Conservation (phyloP, 495 filamentous ascomycete species). For the Geoglossum glabrum region DNA sequence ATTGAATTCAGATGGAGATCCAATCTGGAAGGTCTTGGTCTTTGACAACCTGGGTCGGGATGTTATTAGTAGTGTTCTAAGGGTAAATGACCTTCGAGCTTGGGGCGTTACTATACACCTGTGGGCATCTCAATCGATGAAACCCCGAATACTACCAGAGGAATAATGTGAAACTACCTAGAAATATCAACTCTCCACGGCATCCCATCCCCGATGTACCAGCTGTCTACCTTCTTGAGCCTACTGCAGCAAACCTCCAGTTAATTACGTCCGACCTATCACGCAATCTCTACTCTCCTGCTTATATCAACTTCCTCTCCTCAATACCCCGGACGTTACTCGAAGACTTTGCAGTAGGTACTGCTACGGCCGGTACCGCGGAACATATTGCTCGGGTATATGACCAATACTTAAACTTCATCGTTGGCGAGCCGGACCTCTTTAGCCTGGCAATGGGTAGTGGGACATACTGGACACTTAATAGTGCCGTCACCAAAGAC, state of each 20-base stretch:
- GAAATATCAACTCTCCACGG: constrained; percentile 61
- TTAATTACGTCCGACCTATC: constrained; percentile 74
- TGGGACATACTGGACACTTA: constrained; percentile 86
- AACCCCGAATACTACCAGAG: background rate
- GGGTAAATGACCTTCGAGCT: constrained; percentile 77
- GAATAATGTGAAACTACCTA: constrained; percentile 12
- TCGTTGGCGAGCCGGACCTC: constrained; percentile 85
- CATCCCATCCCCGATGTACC: constrained; percentile 93
- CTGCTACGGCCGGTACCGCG: constrained; percentile 60
- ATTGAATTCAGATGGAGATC: constrained; percentile 69
- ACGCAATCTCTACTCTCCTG: constrained; percentile 73
- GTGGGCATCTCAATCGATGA: constrained; percentile 22
- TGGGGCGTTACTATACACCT: constrained; percentile 97
- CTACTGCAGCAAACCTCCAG: constrained; percentile 57
- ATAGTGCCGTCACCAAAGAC: constrained; percentile 78
- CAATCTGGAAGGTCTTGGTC: constrained; percentile 53
- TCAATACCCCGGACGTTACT: constrained; percentile 83
- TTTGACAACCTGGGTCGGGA: constrained; percentile 51
- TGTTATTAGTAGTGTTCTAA: constrained; percentile 79
- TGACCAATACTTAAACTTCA: constrained; percentile 96
- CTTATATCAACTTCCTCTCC: constrained; percentile 92
- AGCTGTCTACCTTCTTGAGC: constrained; percentile 88
- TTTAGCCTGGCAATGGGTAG: constrained; percentile 81
- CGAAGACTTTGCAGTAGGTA: constrained; percentile 85
- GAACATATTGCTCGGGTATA: constrained; percentile 84